Conservation (phyloP, 2,329 filamentous ascomycete species). For the Neofusicoccum laricinum region DNA sequence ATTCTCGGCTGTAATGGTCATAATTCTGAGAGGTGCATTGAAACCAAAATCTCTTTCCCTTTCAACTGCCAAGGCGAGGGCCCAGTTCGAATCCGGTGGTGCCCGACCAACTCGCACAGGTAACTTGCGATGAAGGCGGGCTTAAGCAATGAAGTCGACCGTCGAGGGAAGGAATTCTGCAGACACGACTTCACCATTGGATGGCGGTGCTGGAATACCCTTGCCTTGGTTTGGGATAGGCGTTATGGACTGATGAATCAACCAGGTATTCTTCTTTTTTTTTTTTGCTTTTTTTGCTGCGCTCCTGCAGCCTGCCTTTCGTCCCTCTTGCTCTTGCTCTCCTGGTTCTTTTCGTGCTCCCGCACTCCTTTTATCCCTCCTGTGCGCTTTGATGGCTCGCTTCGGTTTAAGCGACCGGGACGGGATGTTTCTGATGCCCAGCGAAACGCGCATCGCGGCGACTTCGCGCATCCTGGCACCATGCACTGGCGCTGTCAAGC, state of each 20-base stretch:
- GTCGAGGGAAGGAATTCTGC: slow-evolving; percentile 44
- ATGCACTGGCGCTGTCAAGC: background rate
- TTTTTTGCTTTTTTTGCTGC: background rate
- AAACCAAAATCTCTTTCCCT: slow-evolving; percentile 17
- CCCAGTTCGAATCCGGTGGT: slow-evolving; percentile 43
- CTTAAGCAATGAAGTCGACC: slow-evolving; percentile 43
- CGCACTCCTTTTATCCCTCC: background rate
- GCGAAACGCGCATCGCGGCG: background rate
- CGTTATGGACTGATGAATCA: slow-evolving; percentile 34
- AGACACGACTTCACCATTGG: slow-evolving; percentile 40
- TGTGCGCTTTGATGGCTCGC: background rate
- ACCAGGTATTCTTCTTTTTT: slow-evolving; percentile 32
- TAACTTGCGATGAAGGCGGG: slow-evolving; percentile 40
- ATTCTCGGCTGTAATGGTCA: slow-evolving; percentile 18
- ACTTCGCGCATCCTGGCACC: background rate
- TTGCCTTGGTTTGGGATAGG: slow-evolving; percentile 33
- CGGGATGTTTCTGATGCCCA: background rate
- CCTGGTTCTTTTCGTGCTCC: background rate
- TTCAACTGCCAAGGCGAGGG: slow-evolving; percentile 22
- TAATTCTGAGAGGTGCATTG: slow-evolving; percentile 18
- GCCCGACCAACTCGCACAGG: slow-evolving; percentile 38
- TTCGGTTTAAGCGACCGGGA: too few species aligned
- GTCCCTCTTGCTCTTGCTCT: slow-evolving; percentile 22
- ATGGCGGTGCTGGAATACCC: slow-evolving; percentile 42
- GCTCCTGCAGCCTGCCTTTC: background rate